Evolutionary conservation across 805 yeast genomes (phyloP).

Genomic region (Candida ulmi): DNA sequence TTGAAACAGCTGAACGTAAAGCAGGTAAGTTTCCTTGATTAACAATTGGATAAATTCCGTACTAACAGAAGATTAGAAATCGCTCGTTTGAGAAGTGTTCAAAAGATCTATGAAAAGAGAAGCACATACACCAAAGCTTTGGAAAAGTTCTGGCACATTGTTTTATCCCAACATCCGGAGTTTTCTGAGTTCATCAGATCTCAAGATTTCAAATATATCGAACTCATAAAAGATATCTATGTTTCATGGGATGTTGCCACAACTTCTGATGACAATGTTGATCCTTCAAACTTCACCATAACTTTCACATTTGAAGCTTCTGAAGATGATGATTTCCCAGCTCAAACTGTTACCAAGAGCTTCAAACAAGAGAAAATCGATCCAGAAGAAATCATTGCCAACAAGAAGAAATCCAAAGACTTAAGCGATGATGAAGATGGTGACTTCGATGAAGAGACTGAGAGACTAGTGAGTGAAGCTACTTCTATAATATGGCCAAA

Average conservation of each 20-base stretch:
- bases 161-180: slow-evolving; percentile 76
- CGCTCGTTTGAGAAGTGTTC: slow-evolving; percentile 45
- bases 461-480: slow-evolving; percentile 46
- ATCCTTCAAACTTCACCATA: slow-evolving; percentile 54
- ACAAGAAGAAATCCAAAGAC: slow-evolving; percentile 13
- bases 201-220: slow-evolving; percentile 74
- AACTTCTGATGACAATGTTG: slow-evolving; percentile 23
- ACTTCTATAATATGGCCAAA: slow-evolving; percentile 66
- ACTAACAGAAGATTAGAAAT: slow-evolving; percentile 26
- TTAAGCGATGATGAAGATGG: slow-evolving; percentile 27
- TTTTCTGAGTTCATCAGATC: slow-evolving; percentile 74
- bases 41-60: too few species aligned
- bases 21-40: too few species aligned
- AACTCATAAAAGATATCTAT: slow-evolving; percentile 55
- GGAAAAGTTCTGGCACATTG: slow-evolving; percentile 85
- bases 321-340: slow-evolving; percentile 41
- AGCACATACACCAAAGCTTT: slow-evolving; percentile 45
- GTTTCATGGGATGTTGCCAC: slow-evolving; percentile 43
- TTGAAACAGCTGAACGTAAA: slow-evolving; percentile 55
- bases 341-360: slow-evolving; percentile 54
- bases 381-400: slow-evolving; percentile 9
- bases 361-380: slow-evolving; percentile 38
- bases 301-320: slow-evolving; percentile 49
- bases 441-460: slow-evolving; percentile 47
- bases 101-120: slow-evolving; percentile 53